phyloP scores from a whole-genome alignment of 1,139 yeast genomes.

The Nakaseomyces kungkrabaensis region DNA sequence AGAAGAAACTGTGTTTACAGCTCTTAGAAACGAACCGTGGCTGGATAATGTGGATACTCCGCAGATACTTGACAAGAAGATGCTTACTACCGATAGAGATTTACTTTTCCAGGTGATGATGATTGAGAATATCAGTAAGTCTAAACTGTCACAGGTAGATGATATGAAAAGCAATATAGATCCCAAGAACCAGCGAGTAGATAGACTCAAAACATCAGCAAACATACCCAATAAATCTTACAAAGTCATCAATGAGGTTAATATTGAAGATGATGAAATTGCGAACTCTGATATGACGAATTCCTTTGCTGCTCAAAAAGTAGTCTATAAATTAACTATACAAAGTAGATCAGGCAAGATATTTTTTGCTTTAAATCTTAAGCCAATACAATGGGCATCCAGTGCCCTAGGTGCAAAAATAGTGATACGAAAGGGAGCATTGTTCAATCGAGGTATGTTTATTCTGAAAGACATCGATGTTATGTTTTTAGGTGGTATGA shows the following conservation, averaged over 20 bases:
- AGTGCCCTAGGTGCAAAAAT: conserved; percentile 26
- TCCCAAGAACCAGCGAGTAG: conserved; percentile 26
- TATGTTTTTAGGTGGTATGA: conserved; percentile 24
- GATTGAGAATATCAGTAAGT: conserved; percentile 30
- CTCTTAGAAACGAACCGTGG: conserved; percentile 23
- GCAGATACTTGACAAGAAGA: conserved; percentile 13
- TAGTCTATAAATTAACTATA: conserved; percentile 31
- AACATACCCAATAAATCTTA: conserved; percentile 2
- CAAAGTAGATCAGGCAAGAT: conserved; percentile 33
- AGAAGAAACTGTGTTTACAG: conserved; percentile 13
- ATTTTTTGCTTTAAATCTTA: conserved; percentile 31
- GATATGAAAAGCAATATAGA: conserved; percentile 22
- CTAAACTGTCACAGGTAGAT: conserved; percentile 32
- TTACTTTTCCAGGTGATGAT: conserved; percentile 35
- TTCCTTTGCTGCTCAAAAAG: conserved; percentile 6
- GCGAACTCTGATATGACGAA: conserved; percentile 11
- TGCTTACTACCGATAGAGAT: conserved; percentile 15
- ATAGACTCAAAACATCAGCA: conserved; percentile 11
- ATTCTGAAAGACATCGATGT: conserved; percentile 16
- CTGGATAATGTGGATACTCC: conserved; percentile 6
- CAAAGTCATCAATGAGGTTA: conserved; percentile 17
- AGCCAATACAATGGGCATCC: conserved; percentile 19
- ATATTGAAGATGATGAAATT: conserved; percentile 18
- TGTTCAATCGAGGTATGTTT: conserved; percentile 25
- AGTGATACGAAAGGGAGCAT: conserved; percentile 18